Evolutionary conservation across 805 yeast genomes (phyloP), one percentile per base, ranked within the genome.

Genomic region (Zygosaccharomyces gambellarensis): DNA sequence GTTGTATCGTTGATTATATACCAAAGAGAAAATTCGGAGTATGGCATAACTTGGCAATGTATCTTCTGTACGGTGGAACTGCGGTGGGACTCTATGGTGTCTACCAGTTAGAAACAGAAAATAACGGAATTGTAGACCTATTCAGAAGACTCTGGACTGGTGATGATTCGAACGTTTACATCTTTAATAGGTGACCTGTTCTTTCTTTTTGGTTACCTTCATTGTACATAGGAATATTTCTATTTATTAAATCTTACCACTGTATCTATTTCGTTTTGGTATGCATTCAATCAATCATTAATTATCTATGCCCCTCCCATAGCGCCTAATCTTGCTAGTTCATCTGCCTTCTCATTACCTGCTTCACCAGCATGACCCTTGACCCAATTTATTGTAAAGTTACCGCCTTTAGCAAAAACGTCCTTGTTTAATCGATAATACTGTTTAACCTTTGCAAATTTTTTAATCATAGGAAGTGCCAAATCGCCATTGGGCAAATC

Each of bases 321-420:
- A 12, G 83, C 83, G 8, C 87, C 94, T n/a, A 55, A 46, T 49
- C 76, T 83, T 2, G 97, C 97, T 43, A 90, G 69, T 43, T 60
- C 61, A 62, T 90, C 96, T 0, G 96, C 97, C 60, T 63, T 71
- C 52, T 82, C 89, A 61, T 90, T 90, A 0, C 96, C 97, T 10
- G 59, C 64, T 32, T 71, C 67, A 0, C 87, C 90, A 14, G 73
- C 65, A 64, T 90, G 97, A 0, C 92, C 96, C 49, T 69, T 72
- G 4, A 88, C 92, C 71, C 92, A 81, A 4, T 61, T 64, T 25
- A 89, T 61, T 4, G 67, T 61, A 23, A 87, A 69, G 0, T 64
- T 48, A 1, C 70, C 71, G 56, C 71, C 68, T 6, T 62, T 72
- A 29, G 48, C 49, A 49, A 67, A 56, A 23, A 64, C 36, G 4